Evolutionary conservation across 208 protist species (phyloP).

Genomic region (Phytomonas sp.): DNA sequence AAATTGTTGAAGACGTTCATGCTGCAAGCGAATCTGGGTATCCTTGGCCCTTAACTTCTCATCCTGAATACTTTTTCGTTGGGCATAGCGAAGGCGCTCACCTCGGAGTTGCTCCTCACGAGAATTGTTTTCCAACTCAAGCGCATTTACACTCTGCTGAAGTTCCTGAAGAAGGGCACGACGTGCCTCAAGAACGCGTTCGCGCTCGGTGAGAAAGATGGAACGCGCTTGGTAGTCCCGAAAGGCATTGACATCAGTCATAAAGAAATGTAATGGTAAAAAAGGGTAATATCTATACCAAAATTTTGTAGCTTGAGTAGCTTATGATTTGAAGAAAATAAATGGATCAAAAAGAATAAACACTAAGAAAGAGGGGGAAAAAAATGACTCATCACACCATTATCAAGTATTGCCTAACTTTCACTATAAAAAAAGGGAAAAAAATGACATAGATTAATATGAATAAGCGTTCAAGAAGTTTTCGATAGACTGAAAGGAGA

Average conservation of each 20-base stretch:
- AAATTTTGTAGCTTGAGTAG: not conserved
- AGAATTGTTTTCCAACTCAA: slow-evolving; percentile 32
- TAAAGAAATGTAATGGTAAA: slow-evolving; percentile 13
- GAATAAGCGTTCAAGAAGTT: not conserved
- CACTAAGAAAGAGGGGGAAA: slow-evolving; percentile 5
- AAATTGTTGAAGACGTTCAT: slow-evolving; percentile 34
- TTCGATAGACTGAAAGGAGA: not conserved
- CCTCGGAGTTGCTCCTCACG: slow-evolving; percentile 48
- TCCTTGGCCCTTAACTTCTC: slow-evolving; percentile 67
- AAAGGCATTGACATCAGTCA: slow-evolving; percentile 48
- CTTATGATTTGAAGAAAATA: not conserved
- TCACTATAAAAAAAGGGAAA: not conserved
- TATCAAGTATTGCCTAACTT: not conserved
- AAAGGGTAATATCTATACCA: not conserved
- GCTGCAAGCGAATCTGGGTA: slow-evolving; percentile 31
- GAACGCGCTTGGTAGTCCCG: slow-evolving; percentile 59
- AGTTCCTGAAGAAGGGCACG: slow-evolving; percentile 52
- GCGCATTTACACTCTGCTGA: slow-evolving; percentile 33
- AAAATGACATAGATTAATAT: slow-evolving; percentile 4
- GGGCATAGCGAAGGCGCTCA: slow-evolving; percentile 32
- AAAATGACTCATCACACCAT: not conserved
- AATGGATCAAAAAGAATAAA: slow-evolving; percentile 5
- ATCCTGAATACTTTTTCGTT: slow-evolving; percentile 53
- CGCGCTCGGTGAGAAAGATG: slow-evolving; percentile 50
- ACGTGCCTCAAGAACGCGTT: slow-evolving; percentile 53